phyloP scores from a whole-genome alignment of 179 eudicot species.

The Dionaea muscipula region DNA sequence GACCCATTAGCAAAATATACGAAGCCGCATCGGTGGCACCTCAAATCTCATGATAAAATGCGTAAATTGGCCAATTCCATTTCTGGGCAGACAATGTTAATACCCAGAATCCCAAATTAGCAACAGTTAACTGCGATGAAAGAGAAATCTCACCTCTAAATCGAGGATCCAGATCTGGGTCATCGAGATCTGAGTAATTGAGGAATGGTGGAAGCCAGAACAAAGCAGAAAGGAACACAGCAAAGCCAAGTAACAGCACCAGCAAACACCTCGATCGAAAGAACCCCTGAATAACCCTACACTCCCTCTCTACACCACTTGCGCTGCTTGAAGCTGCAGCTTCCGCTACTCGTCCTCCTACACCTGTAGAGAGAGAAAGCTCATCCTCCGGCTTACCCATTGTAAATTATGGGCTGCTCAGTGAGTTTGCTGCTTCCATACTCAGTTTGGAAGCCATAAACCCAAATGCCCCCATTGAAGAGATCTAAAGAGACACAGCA shows the following conservation, averaged over 20 bases:
- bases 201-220: conserved; percentile 77
- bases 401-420: conserved; percentile 19
- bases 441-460: conserved; percentile 20
- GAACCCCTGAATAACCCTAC: conserved; percentile 22
- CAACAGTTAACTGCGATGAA: neutral
- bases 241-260: conserved; percentile 46
- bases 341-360: conserved; percentile 6
- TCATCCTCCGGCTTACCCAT: conserved; percentile 64
- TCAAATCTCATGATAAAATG: too few relatives aligned
- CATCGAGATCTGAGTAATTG: conserved; percentile 40
- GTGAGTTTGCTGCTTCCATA: conserved; percentile 16
- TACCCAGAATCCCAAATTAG: neutral
- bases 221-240: conserved; percentile 53
- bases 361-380: conserved; percentile 17
- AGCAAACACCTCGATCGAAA: conserved; percentile 47
- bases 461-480: conserved; percentile 16
- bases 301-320: conserved; percentile 8
- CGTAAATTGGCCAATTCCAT: too few relatives aligned
- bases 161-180: conserved; percentile 61
- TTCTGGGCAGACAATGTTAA: neutral
- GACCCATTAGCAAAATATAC: too few relatives aligned
- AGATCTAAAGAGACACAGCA: neutral
- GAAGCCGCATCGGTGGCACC: too few relatives aligned
- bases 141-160: conserved; percentile 32
- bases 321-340: conserved; percentile 6